A percentile compares a stretch with the other conserved stretches of the same genome.
phyloP scores from a whole-genome alignment of 768 basidiomycete genomes.

The Erythrobasidium yunnanense region DNA sequence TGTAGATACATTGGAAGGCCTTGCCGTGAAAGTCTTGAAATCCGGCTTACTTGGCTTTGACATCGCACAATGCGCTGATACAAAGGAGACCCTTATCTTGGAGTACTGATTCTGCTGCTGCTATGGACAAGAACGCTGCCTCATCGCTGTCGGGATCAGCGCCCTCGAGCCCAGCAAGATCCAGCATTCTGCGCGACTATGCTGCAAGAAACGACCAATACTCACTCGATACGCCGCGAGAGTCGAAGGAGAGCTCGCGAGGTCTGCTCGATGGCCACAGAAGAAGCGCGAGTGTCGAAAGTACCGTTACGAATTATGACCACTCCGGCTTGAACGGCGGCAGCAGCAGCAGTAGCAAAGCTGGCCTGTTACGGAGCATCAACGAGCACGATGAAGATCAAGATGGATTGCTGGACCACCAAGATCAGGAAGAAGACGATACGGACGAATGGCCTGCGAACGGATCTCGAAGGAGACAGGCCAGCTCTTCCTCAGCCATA shows the following conservation, averaged over 20 bases:
- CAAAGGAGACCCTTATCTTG: too few species aligned
- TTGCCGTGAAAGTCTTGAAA: too few species aligned
- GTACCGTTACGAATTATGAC: not conserved
- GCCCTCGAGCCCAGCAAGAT: too few species aligned
- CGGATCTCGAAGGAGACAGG: not conserved
- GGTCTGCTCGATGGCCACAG: not conserved
- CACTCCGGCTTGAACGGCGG: not conserved
- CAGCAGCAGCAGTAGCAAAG: not conserved
- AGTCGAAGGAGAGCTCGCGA: conserved; percentile 2
- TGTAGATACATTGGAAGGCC: too few species aligned
- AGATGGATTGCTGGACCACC: not conserved
- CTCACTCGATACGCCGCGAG: not conserved
- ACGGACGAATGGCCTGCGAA: too few species aligned
- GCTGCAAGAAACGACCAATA: not conserved
- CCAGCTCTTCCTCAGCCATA: not conserved
- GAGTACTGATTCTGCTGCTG: too few species aligned
- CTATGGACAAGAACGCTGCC: too few species aligned
- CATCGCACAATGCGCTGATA: too few species aligned
- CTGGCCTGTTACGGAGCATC: not conserved
- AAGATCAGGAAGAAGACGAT: not conserved
- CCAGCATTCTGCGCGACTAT: too few species aligned
- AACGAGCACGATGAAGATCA: not conserved
- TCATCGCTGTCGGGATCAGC: too few species aligned
- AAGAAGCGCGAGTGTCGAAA: conserved; percentile 4
- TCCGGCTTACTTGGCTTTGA: too few species aligned